Evolutionary conservation across 2,329 filamentous ascomycete species (phyloP).

Genomic region (Arthrinium phaeospermum): DNA sequence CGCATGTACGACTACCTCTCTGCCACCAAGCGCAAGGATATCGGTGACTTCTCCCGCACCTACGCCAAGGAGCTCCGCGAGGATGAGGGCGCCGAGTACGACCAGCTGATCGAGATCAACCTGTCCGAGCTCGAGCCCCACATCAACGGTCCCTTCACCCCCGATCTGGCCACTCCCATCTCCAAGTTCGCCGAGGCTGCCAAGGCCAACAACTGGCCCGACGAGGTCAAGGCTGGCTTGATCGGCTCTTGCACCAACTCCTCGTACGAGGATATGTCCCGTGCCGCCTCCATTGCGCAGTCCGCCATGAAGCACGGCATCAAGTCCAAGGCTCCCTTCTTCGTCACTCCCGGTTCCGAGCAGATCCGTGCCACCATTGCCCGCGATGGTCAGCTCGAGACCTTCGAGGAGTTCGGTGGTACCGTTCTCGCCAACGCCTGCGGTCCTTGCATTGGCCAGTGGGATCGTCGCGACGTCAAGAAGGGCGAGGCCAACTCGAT

Average conservation of each 20-base stretch:
- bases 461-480: constrained; percentile 91
- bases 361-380: constrained; percentile 94
- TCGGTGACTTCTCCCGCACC: constrained; percentile 85
- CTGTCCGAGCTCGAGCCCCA: constrained; percentile 93
- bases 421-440: constrained; percentile 96
- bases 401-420: constrained; percentile 95
- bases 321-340: constrained; percentile 93
- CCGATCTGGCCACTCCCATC: constrained; percentile 95
- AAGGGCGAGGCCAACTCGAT: constrained; percentile 97
- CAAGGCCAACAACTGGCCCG: constrained; percentile 93
- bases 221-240: constrained; percentile 93
- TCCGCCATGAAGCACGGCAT: constrained; percentile 91
- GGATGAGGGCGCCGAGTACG: constrained; percentile 92
- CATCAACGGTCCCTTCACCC: constrained; percentile 98
- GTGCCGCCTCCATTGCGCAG: constrained; percentile 87
- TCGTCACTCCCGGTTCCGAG: constrained; percentile 94
- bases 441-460: constrained; percentile 91
- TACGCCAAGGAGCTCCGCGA: constrained; percentile 87
- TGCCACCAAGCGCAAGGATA: constrained; percentile 87
- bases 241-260: constrained; percentile 99
- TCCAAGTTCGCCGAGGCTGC: constrained; percentile 96
- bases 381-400: constrained; percentile 88
- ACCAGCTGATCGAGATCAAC: constrained; percentile 96
- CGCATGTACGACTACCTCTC: constrained; percentile 95
- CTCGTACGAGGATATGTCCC: constrained; percentile 87